These are phyloP conservation scores for Starmerella bombi DNA, from an alignment of 805 yeast species.

Conservation along the genomic window DNA sequence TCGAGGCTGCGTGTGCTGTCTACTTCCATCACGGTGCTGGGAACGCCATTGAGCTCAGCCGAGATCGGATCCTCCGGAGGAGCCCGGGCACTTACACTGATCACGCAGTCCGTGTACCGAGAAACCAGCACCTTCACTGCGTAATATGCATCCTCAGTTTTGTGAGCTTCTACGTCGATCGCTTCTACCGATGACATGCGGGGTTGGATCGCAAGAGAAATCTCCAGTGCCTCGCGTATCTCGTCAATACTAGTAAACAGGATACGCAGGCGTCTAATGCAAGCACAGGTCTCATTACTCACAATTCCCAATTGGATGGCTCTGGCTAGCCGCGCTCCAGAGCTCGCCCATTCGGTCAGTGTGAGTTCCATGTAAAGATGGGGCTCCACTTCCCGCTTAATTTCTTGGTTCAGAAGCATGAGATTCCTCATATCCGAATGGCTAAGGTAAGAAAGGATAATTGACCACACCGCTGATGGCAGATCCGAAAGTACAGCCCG, in stretches of 20 bases:
- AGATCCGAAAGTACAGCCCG: conserved; percentile 1
- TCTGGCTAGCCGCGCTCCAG: conserved; percentile 16
- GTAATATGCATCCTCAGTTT: conserved; percentile 12
- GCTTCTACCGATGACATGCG: conserved; percentile 9
- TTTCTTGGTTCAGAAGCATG: conserved; percentile 9
- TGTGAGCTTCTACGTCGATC: conserved; percentile 10
- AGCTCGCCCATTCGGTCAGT: conserved; percentile 18
- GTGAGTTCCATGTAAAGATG: conserved; percentile 14
- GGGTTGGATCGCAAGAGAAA: conserved; percentile 9
- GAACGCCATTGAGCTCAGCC: not conserved
- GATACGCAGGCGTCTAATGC: conserved; percentile 12
- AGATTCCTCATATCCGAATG: conserved; percentile 11
- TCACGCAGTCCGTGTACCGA: not conserved
- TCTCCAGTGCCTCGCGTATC: conserved; percentile 12
- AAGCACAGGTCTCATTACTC: conserved; percentile 10
- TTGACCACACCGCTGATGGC: conserved; percentile 13
- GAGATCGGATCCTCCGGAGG: not conserved
- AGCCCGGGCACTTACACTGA: conserved; percentile 10
- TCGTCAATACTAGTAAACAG: conserved; percentile 15
- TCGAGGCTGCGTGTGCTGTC: not conserved
- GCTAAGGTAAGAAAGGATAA: conserved; percentile 10
- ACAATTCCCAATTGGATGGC: conserved; percentile 15
- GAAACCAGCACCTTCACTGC: conserved; percentile 8
- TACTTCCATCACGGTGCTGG: not conserved
- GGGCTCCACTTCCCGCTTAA: conserved; percentile 10